Percentiles rank a stretch among this genome's conserved stretches.
Conservation (phyloP, 2,329 filamentous ascomycete species). For the Botrytis pseudocinerea region DNA sequence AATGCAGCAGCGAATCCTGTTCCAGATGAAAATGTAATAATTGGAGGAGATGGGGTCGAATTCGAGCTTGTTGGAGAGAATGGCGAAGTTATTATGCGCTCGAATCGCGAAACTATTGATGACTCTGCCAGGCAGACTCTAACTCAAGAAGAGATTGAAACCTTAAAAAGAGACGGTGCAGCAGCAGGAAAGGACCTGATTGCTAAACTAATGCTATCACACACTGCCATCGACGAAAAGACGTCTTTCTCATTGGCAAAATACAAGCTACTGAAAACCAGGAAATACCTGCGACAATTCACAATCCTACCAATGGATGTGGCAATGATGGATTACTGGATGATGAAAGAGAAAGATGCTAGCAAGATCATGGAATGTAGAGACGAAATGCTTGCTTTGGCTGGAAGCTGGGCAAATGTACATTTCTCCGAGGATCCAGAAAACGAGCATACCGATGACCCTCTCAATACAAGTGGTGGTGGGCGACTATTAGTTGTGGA, state of each 20-base stretch:
- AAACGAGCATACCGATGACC: slow-evolving; percentile 15
- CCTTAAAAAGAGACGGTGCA: slow-evolving; percentile 69
- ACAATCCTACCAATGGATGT: slow-evolving; percentile 83
- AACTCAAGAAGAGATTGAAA: slow-evolving; percentile 69
- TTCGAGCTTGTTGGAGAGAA: slow-evolving; percentile 51
- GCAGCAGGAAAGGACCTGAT: slow-evolving; percentile 87
- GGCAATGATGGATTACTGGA: slow-evolving; percentile 70
- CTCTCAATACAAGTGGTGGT: slow-evolving; percentile 32
- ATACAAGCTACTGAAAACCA: slow-evolving; percentile 91
- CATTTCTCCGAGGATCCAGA: slow-evolving; percentile 54
- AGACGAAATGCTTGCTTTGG: slow-evolving; percentile 77
- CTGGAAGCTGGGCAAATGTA: slow-evolving; percentile 88
- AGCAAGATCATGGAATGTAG: slow-evolving; percentile 81
- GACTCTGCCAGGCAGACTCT: slow-evolving; percentile 71
- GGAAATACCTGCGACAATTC: slow-evolving; percentile 89
- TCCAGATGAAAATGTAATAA: slow-evolving; percentile 45
- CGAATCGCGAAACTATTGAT: slow-evolving; percentile 61
- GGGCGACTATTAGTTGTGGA: slow-evolving; percentile 68
- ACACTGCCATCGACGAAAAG: slow-evolving; percentile 89
- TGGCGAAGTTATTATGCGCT: slow-evolving; percentile 54
- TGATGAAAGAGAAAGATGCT: slow-evolving; percentile 78
- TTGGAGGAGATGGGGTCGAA: slow-evolving; percentile 47
- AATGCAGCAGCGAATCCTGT: slow-evolving; percentile 46
- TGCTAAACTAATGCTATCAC: slow-evolving; percentile 86
- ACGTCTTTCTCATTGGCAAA: slow-evolving; percentile 91